Evolutionary conservation across 441 rosid genomes (phyloP).

Genomic region (Isatis lusitanica): DNA sequence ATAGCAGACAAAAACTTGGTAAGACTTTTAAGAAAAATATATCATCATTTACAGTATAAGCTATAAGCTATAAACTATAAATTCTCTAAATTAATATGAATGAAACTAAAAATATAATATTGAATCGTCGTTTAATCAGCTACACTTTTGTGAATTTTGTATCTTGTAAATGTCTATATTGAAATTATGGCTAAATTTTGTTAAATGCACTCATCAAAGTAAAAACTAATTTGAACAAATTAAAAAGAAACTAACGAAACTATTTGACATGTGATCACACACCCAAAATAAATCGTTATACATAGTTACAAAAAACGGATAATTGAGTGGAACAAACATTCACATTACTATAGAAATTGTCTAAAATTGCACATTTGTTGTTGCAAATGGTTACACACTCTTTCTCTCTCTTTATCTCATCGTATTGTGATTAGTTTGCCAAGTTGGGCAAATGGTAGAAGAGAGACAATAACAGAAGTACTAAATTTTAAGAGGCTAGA

Average conservation of each 20-base stretch:
- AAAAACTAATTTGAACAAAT: slow-evolving; percentile 14
- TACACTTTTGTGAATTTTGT: neutral
- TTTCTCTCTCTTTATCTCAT: slow-evolving; percentile 20
- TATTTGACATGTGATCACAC: slow-evolving; percentile 1
- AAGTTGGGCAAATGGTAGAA: slow-evolving; percentile 30
- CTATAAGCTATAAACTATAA: neutral
- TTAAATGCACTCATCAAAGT: slow-evolving; percentile 6
- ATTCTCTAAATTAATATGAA: neutral
- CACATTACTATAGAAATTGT: neutral
- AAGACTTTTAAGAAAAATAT: neutral
- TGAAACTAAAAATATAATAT: neutral
- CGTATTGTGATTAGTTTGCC: slow-evolving; percentile 33
- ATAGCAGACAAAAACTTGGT: neutral
- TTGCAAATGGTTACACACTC: slow-evolving; percentile 18
- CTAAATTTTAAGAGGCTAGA: slow-evolving; percentile 32
- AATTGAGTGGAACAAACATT: slow-evolving; percentile 21
- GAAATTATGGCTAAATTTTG: slow-evolving; percentile 25
- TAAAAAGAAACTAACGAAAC: neutral
- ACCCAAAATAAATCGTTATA: slow-evolving; percentile 20
- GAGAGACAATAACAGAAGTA: slow-evolving; percentile 33
- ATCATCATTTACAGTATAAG: neutral
- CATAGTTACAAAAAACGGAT: slow-evolving; percentile 10
- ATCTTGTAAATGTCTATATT: slow-evolving; percentile 5
- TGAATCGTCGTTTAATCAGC: neutral
- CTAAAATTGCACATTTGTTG: slow-evolving; percentile 14